Conservation (phyloP, 768 basidiomycete species). For the Rhodotorula diobovata region DNA sequence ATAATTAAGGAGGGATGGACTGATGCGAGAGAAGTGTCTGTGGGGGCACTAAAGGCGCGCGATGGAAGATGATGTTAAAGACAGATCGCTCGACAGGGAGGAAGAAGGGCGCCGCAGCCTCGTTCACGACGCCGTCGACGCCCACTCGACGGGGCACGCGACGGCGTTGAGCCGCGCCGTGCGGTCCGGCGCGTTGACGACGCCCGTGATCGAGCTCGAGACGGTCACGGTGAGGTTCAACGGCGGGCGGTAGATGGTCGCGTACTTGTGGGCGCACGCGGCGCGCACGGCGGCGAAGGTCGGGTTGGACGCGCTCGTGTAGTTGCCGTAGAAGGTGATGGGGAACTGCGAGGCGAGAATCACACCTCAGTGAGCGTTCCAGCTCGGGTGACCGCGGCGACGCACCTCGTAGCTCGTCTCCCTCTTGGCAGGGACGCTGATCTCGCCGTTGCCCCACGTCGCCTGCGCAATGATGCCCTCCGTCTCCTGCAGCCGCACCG, state of each 20-base stretch:
- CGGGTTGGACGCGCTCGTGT: constrained; percentile 6
- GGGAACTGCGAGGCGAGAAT: background rate
- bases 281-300: constrained; percentile 14
- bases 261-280: constrained; percentile 25
- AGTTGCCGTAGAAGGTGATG: constrained; percentile 27
- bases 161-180: constrained; percentile 4
- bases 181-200: background rate
- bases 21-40: no score
- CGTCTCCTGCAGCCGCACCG: constrained; percentile 23
- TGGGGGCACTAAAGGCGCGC: no score
- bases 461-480: constrained; percentile 8
- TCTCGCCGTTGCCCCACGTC: constrained; percentile 17
- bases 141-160: constrained; percentile 28
- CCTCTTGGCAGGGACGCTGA: constrained; percentile 8
- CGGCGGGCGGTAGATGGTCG: constrained; percentile 18
- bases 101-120: no score
- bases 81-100: background rate
- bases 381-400: no score
- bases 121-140: background rate
- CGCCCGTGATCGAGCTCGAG: constrained; percentile 12
- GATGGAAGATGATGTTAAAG: background rate
- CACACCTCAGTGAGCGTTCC: background rate
- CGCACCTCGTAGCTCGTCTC: constrained; percentile 24
- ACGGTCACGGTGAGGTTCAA: constrained; percentile 27
- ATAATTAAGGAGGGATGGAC: no score